Conservation (phyloP, 2,329 filamentous ascomycete species). For the Macrophomina tecta region DNA sequence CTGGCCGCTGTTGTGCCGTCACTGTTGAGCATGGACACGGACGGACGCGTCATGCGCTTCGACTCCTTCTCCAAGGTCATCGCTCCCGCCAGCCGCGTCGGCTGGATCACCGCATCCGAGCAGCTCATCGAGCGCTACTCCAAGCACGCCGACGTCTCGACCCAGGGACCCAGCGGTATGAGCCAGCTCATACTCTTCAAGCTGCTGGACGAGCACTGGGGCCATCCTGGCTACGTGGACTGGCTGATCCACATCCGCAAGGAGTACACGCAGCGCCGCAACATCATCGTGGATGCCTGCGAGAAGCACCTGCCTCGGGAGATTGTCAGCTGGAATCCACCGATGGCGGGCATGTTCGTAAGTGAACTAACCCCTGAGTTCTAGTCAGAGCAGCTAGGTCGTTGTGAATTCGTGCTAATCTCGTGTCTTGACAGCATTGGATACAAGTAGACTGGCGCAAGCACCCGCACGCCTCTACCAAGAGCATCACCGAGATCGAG, state of each 20-base stretch:
- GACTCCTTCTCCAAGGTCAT: slow-evolving; percentile 95
- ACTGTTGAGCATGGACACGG: slow-evolving; percentile 78
- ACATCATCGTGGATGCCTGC: slow-evolving; percentile 79
- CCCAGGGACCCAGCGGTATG: slow-evolving; percentile 84
- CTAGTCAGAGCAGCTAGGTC: not conserved
- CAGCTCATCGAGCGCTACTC: slow-evolving; percentile 84
- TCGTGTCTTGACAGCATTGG: slow-evolving; percentile 64
- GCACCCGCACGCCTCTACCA: slow-evolving; percentile 64
- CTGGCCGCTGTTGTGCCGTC: slow-evolving; percentile 75
- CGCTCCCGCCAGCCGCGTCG: slow-evolving; percentile 78
- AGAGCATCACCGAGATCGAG: slow-evolving; percentile 70
- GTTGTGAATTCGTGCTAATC: slow-evolving; percentile 21
- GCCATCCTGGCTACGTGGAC: slow-evolving; percentile 83
- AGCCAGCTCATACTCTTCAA: slow-evolving; percentile 86
- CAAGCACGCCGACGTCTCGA: slow-evolving; percentile 81
- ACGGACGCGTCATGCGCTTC: slow-evolving; percentile 87
- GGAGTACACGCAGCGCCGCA: slow-evolving; percentile 80
- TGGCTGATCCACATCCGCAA: slow-evolving; percentile 85
- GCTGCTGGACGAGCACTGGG: slow-evolving; percentile 92
- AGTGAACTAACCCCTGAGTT: slow-evolving; percentile 47
- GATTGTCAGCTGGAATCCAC: slow-evolving; percentile 79
- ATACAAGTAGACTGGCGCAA: slow-evolving; percentile 69
- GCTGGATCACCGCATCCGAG: slow-evolving; percentile 88
- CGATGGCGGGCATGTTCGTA: slow-evolving; percentile 93
- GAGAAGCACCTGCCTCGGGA: slow-evolving; percentile 76